Conservation (phyloP, 345 rosid species). For the Citrus inodora region DNA sequence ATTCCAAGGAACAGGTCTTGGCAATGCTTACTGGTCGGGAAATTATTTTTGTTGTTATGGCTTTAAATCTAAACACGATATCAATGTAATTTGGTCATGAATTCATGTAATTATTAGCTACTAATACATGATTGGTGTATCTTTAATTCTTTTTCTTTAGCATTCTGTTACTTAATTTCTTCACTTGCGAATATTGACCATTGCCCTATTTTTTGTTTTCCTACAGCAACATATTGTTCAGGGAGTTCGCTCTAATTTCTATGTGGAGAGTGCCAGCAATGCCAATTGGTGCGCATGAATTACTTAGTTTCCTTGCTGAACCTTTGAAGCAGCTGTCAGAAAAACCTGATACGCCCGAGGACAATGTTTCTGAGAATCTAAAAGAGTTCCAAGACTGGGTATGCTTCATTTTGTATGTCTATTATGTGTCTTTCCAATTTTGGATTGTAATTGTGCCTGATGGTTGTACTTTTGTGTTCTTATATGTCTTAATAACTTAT, state of each 20-base stretch:
- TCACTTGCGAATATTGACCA: background rate
- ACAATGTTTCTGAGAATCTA: conserved; percentile 67
- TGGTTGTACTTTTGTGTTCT: conserved; percentile 1
- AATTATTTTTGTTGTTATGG: background rate
- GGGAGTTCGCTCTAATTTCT: conserved; percentile 93
- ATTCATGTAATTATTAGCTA: background rate
- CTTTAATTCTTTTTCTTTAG: conserved; percentile 8
- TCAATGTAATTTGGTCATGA: background rate
- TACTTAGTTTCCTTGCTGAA: conserved; percentile 95
- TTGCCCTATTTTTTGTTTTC: conserved; percentile 6
- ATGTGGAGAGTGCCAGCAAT: conserved; percentile 98
- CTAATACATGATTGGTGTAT: background rate
- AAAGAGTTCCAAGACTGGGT: conserved; percentile 98
- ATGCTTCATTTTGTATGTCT: conserved; percentile 25
- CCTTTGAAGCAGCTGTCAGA: conserved; percentile 95
- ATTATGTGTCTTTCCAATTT: background rate
- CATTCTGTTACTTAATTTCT: background rate
- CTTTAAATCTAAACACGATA: background rate
- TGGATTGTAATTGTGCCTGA: background rate
- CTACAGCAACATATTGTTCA: conserved; percentile 79
- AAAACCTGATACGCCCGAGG: conserved; percentile 50
- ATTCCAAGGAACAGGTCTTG: background rate
- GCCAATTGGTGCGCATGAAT: conserved; percentile 92
- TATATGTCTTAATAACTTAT: conserved; percentile 9
- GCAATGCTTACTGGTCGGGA: background rate